Evolutionary conservation across 2,329 filamentous ascomycete genomes (phyloP).

Genomic region (Stachybotrys echinatus): DNA sequence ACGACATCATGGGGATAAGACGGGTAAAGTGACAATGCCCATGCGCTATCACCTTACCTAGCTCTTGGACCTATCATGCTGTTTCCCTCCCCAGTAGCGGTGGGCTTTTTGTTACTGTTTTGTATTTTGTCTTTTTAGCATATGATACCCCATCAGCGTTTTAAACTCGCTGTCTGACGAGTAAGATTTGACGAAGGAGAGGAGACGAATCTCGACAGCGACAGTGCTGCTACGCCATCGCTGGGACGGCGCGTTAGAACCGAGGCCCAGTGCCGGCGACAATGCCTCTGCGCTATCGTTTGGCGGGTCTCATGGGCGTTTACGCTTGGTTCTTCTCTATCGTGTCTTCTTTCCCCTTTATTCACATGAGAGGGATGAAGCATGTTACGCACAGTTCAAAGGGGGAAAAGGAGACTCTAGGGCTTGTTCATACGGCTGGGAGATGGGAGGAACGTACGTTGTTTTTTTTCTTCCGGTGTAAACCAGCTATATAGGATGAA

Average conservation of each 20-base stretch:
- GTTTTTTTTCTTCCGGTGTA: not conserved
- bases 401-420: too few relatives aligned
- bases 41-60: conserved; percentile 39
- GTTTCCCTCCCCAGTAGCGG: too few relatives aligned
- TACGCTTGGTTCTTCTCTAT: conserved; percentile 14
- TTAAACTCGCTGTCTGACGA: conserved; percentile 39
- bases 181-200: conserved; percentile 13
- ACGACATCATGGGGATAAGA: conserved; percentile 9
- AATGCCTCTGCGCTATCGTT: conserved; percentile 52
- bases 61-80: conserved; percentile 9
- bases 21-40: conserved; percentile 42
- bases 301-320: conserved; percentile 42
- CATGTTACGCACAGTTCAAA: too few relatives aligned
- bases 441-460: too few relatives aligned
- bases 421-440: too few relatives aligned
- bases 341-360: conserved; percentile 1
- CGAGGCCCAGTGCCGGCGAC: conserved; percentile 38
- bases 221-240: conserved; percentile 53
- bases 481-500: not conserved
- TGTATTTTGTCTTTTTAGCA: conserved; percentile 19
- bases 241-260: conserved; percentile 48
- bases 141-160: conserved; percentile 40
- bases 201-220: conserved; percentile 39
- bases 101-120: too few relatives aligned
- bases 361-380: too few relatives aligned